Base-by-base conservation (phyloP, 495 filamentous ascomycete species). In the Talaromyces ruber region DNA sequence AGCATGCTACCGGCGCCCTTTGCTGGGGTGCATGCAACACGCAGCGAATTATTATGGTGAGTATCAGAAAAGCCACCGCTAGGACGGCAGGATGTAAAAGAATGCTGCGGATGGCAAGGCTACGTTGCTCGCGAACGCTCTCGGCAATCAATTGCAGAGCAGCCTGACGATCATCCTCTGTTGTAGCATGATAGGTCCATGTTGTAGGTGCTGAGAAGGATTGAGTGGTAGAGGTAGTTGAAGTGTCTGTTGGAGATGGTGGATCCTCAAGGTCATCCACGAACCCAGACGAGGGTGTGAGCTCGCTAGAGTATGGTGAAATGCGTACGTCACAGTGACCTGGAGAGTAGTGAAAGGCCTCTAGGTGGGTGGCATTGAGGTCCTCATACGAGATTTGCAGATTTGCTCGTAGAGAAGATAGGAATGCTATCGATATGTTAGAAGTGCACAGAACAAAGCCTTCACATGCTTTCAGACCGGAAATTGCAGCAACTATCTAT, bases 71-170 rank as follows among this genome's bases (percentile, higher is more conserved):
- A 28, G 76, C 69, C 2, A 70, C 50, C 0, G 76, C 66, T 0
- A 85, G 69, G 45, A 70, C 70, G 32, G 78, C 45, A 0, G 82
- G 81, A 65, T 84, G 77, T 62, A 76, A 75, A 43, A 90, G 71
- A 7, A 91, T 66, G 54, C 76, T 66, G 7, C 66, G 67, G 12
- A 79, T 74, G n/a, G 86, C 79, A 6, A 72, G 26, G 66, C 86
- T 80, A 25, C 85, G 81, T 65, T 88, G 85, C 64, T 90, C 84
- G 14, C 85, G 84, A 57, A 91, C 74, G 43, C 80, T 82, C 70
- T 83, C 76, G 12, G 84, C 73, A 60, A 87, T 73, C 9, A 87
- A 78, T 34, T 73, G 72, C 18, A 86, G 72, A 5, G 80, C 75
- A 14, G 74, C 63, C 39, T 75, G 65, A 51, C 73, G 70, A 60